Evolutionary conservation across 2,329 filamentous ascomycete species (phyloP), one percentile per base, ranked within the genome.

Genomic region (Curvularia eragrostidis): DNA sequence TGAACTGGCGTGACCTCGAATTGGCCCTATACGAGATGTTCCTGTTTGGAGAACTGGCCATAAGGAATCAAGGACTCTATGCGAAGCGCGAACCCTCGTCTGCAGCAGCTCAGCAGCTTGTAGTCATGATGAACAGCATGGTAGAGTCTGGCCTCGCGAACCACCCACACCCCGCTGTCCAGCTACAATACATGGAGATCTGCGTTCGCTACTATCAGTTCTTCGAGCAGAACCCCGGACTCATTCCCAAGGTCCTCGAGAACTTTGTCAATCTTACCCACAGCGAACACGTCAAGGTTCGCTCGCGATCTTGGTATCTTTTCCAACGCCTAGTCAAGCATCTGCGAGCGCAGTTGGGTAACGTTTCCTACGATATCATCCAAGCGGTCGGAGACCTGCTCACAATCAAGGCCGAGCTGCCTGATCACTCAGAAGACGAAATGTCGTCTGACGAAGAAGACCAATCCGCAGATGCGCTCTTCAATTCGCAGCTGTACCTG

Each of bases 141-240:
- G 90, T 98, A 53, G 89, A 95, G 75, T 96, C 92, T 64, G 89
- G 91, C 93, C 90, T 97, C 65, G 89, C 91, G 58, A 89, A 85
- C 42, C 96, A 94, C 76, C 87, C 89, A 15, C 95, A 98, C 74
- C 94, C 95, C 1, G 92, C 93, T 15, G 93, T 97, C 50, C 87
- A 97, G 63, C 83, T 99, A 21, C 93, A 97, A 78, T 99, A 96
- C 73, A 97, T 99, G 93, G 95, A 99, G 76, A 96, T 97, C 34
- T 97, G 93, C 75, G 93, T 97, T 54, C 89, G 95, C 49, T 99
- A 99, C 78, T 91, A 89, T 74, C 86, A 88, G 26, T 96, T 97
- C 76, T 98, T 99, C 74, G 93, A 98, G 72, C 87, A 87, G 54
- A 91, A 97, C 71, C 84, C 88, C 28, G 83, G 89, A 21, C 88